Percentiles rank a stretch among this genome's conserved stretches.
Evolutionary conservation across 495 filamentous ascomycete species (phyloP).

Genomic region (Annulohypoxylon maeteangense): DNA sequence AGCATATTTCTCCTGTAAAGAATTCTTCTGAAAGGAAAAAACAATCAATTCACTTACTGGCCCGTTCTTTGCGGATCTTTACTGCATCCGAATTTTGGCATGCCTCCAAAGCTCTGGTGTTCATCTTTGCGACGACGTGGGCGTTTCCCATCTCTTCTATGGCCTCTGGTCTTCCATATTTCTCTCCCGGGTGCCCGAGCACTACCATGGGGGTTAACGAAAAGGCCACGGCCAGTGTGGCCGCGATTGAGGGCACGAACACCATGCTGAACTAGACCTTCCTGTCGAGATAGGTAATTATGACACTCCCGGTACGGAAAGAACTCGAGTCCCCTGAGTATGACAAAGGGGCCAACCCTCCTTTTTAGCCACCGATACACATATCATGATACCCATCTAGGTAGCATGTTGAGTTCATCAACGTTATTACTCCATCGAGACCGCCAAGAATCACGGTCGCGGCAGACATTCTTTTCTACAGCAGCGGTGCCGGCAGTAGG

Average conservation of each 20-base stretch:
- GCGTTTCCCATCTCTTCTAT: constrained; percentile 41
- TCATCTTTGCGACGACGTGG: constrained; percentile 44
- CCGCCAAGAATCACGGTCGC: constrained; percentile 39
- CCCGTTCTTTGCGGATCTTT: constrained; percentile 45
- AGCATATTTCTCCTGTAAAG: neutral
- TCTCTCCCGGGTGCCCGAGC: constrained; percentile 44
- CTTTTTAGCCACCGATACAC: constrained; percentile 35
- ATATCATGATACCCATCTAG: constrained; percentile 16
- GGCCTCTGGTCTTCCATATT: constrained; percentile 37
- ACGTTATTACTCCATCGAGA: constrained; percentile 33
- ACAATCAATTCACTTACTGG: constrained; percentile 24
- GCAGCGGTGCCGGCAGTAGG: constrained; percentile 30
- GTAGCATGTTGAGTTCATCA: constrained; percentile 23
- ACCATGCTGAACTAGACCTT: constrained; percentile 36
- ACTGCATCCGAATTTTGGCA: constrained; percentile 46
- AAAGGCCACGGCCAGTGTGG: constrained; percentile 36
- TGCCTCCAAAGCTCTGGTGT: constrained; percentile 42
- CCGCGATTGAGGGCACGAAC: constrained; percentile 36
- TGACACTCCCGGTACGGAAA: constrained; percentile 13
- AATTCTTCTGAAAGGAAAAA: neutral
- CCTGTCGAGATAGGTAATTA: constrained; percentile 8
- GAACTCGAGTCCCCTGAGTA: neutral
- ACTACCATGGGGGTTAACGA: constrained; percentile 30
- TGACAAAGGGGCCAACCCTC: constrained; percentile 8
- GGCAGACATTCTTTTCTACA: constrained; percentile 32